These are phyloP conservation scores for Phytophthora macrochlamydospora DNA, from an alignment of 352 stramenopile species.

Conservation along the genomic window DNA sequence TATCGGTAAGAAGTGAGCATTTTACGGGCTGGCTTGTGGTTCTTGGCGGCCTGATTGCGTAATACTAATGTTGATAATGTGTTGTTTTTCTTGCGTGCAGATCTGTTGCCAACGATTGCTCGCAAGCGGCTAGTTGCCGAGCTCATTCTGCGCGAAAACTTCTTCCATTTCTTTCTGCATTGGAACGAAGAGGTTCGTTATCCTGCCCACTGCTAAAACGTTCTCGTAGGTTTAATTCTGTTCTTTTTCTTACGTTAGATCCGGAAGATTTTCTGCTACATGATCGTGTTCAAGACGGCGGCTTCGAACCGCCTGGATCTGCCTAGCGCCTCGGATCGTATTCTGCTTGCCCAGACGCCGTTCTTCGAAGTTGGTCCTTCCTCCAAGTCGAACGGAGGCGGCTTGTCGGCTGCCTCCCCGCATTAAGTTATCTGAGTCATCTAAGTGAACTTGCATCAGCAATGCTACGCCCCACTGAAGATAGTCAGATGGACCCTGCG, in stretches of 20 bases:
- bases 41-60: not conserved
- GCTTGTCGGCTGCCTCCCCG: slow-evolving; percentile 33
- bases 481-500: slow-evolving; percentile 39
- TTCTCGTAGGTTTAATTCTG: not conserved
- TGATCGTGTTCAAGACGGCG: slow-evolving; percentile 86
- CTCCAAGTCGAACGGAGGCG: slow-evolving; percentile 17
- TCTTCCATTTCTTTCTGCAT: slow-evolving; percentile 87
- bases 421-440: slow-evolving; percentile 71
- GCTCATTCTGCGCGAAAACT: slow-evolving; percentile 84
- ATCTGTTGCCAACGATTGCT: slow-evolving; percentile 65
- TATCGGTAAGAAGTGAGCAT: slow-evolving; percentile 50
- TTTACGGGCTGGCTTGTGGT: not conserved
- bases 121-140: slow-evolving; percentile 75
- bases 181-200: slow-evolving; percentile 86
- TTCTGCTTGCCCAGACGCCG: slow-evolving; percentile 73
- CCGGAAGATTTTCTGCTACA: slow-evolving; percentile 86
- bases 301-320: slow-evolving; percentile 77
- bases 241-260: slow-evolving; percentile 47
- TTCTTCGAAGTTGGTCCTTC: slow-evolving; percentile 57
- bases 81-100: slow-evolving; percentile 22
- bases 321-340: slow-evolving; percentile 70
- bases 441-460: slow-evolving; percentile 75
- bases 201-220: not conserved
- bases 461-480: slow-evolving; percentile 51
- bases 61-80: not conserved